Percentiles rank a stretch among this genome's conserved stretches.
Evolutionary conservation across 768 basidiomycete species (phyloP).

Genomic region (Kwoniella sp.): DNA sequence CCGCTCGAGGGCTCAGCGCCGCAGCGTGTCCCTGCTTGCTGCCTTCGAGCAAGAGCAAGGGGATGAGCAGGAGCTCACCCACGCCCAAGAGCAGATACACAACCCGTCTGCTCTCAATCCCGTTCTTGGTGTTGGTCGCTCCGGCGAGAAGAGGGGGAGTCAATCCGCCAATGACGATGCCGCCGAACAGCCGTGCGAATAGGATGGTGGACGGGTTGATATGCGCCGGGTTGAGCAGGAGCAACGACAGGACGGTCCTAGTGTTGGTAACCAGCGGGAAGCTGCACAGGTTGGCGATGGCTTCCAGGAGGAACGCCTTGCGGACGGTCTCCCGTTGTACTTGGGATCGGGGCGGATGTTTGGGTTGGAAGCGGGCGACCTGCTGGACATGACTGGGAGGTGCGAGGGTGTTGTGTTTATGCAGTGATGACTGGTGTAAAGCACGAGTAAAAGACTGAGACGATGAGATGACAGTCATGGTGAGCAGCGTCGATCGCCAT

Average conservation of each 20-base stretch:
- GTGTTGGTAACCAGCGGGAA: slow-evolving; percentile 38
- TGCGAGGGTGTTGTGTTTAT: too few species aligned
- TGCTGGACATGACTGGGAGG: too few species aligned
- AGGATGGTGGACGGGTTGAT: slow-evolving; percentile 28
- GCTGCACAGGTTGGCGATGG: slow-evolving; percentile 27
- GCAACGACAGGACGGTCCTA: slow-evolving; percentile 16
- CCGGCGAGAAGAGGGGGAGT: slow-evolving; percentile 23
- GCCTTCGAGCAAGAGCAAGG: slow-evolving; percentile 18
- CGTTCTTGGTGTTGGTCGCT: slow-evolving; percentile 11
- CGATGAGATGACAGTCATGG: too few species aligned
- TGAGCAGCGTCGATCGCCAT: too few species aligned
- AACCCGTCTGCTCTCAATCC: slow-evolving; percentile 12
- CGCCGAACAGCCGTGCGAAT: slow-evolving; percentile 29
- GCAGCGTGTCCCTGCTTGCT: neutral
- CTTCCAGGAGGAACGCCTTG: slow-evolving; percentile 35
- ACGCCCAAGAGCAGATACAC: slow-evolving; percentile 23
- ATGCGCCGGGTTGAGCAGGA: slow-evolving; percentile 21
- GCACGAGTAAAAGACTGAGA: too few species aligned
- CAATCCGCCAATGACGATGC: slow-evolving; percentile 25
- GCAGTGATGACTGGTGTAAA: too few species aligned
- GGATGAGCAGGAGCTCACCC: slow-evolving; percentile 27
- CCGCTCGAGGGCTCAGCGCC: slow-evolving; percentile 8
- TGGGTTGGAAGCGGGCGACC: too few species aligned
- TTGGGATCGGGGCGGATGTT: neutral
- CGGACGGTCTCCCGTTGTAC: slow-evolving; percentile 19